Evolutionary conservation across 345 rosid genomes (phyloP), one percentile per base, ranked within the genome.

Genomic region (Acer campestre): DNA sequence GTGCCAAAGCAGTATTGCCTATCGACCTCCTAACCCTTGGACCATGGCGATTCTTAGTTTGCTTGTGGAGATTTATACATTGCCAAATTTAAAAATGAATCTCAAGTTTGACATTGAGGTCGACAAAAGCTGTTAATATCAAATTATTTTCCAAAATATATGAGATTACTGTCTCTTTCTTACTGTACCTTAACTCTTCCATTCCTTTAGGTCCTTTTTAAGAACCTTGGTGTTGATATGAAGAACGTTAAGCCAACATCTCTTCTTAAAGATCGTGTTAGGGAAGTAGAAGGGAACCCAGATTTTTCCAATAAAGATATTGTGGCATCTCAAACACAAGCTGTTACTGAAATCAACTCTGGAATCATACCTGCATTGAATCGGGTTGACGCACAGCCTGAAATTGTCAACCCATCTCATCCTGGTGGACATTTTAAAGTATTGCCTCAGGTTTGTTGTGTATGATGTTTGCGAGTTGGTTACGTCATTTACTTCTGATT

Each of bases 1-100:
- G 17, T 96, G 97, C 82, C 97, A 86, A 81, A 94, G 85, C 79
- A 96, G 99, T 88, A 88, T 86, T 72, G 99, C 99, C 11, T 95
- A 95, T 85, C 94, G 84, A 76, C 99, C 99, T 66, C 99, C 99
- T 62, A 95, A 95, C 83, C 99, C 99, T 16, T 95, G 99, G 99
- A 95, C 99, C 17, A 93, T 94, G 97, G 98, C 91, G 20, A 95
- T 95, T 80, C 98, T 95, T 73, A 93, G 98, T 71, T 85, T 95
- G 76, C 92, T 95, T 31, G 86, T 89, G 68, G 99, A 95, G 89
- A 95, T 95, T 72, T 95, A 95, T 79, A 86, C 94, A 71, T 90
- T 95, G 97, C 99, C 97, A n/a, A 95, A 95, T 82, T 86, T 95
- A 75, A 95, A 95, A 87, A 95, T 95, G 99, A 95, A 95, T 78